Conservation (phyloP, 2,329 filamentous ascomycete genomes). For the Colletotrichum shisoi region DNA sequence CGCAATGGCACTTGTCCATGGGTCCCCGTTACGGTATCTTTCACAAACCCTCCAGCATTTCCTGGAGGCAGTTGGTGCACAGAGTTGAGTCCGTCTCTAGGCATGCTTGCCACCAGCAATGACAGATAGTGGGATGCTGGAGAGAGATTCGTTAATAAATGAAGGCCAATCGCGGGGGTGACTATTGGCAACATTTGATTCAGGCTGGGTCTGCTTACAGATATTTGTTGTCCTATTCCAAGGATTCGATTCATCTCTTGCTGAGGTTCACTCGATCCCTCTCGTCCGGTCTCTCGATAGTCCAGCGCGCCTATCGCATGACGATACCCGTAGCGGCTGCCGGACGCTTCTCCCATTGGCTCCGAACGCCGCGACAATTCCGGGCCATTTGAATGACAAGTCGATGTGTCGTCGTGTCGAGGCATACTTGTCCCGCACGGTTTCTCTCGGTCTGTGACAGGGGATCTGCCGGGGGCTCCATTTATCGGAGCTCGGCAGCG, state of each 20-base stretch:
- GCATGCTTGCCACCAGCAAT: no score
- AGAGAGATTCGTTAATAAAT: no score
- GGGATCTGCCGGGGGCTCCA: conserved; percentile 35
- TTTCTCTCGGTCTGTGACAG: conserved; percentile 3
- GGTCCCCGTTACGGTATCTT: background rate
- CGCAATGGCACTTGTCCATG: conserved; percentile 12
- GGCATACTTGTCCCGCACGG: conserved; percentile 21
- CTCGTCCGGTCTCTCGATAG: background rate
- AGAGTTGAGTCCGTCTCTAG: background rate
- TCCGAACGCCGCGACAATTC: conserved; percentile 28
- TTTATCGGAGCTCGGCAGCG: conserved; percentile 35
- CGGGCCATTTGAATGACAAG: conserved; percentile 26
- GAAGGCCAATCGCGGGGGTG: no score
- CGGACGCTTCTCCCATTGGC: background rate
- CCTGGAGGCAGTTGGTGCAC: background rate
- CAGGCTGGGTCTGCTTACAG: no score
- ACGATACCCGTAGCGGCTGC: background rate
- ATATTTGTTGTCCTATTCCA: no score
- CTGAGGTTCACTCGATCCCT: background rate
- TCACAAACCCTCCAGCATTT: background rate
- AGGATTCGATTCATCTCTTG: background rate
- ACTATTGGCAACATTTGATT: background rate
- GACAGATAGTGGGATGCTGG: background rate
- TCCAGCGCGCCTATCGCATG: background rate
- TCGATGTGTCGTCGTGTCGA: conserved; percentile 5